These are phyloP conservation scores for Ceratobasidium sp. DNA, from an alignment of 1,284 basidiomycete genomes.

Conservation along the genomic window DNA sequence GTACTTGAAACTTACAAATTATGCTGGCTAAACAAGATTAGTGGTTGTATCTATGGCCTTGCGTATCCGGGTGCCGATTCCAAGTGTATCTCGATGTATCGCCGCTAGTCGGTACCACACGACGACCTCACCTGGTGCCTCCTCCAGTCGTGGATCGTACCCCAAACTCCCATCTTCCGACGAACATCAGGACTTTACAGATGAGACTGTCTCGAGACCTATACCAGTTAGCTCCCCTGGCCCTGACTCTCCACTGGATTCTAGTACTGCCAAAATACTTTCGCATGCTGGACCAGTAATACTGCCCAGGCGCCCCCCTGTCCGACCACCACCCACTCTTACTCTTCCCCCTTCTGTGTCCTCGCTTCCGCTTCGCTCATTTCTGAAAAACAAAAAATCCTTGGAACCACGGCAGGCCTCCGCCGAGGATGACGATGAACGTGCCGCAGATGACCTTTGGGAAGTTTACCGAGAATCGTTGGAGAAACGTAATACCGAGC, in stretches of 20 bases:
- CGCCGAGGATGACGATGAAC: not conserved
- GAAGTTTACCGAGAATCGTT: constrained; percentile 24
- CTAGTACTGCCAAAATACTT: constrained; percentile 16
- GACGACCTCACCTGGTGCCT: not conserved
- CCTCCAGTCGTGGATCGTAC: not conserved
- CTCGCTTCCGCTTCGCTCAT: constrained; percentile 6
- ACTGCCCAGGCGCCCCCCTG: constrained; percentile 12
- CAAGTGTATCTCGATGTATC: not conserved
- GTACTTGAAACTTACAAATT: not conserved
- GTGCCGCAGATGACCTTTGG: constrained; percentile 8
- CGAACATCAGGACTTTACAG: not conserved
- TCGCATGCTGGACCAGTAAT: constrained; percentile 19
- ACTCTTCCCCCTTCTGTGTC: constrained; percentile 27
- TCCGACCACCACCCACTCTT: constrained; percentile 31
- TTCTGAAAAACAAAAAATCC: not conserved
- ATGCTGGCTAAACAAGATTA: not conserved
- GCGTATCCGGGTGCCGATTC: not conserved
- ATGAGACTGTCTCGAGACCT: not conserved
- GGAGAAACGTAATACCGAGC: not conserved
- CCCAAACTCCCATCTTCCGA: not conserved
- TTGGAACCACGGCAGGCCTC: not conserved
- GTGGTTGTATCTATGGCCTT: not conserved
- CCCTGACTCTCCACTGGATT: not conserved
- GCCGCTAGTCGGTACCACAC: not conserved
- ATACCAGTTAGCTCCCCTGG: not conserved